Conservation (phyloP, 331 rosid genomes). For the Quercus tomentella region DNA sequence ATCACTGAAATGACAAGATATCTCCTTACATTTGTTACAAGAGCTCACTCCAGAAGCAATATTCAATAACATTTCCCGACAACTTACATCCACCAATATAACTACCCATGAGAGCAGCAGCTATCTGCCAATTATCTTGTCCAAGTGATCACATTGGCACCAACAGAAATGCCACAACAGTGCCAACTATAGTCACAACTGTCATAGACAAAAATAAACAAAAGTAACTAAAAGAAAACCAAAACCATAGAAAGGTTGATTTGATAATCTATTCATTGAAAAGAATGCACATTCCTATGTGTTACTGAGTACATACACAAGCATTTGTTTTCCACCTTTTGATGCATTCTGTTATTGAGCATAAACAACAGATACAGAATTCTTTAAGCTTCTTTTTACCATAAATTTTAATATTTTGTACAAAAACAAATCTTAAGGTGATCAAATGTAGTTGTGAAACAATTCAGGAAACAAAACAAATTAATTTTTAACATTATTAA, state of each 20-base stretch:
- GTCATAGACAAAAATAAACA: conserved; percentile 21
- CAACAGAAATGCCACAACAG: conserved; percentile 63
- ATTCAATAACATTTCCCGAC: not conserved
- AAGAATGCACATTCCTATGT: not conserved
- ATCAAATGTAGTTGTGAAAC: not conserved
- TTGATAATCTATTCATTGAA: not conserved
- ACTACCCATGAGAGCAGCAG: conserved; percentile 82
- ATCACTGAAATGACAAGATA: not conserved
- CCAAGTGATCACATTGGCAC: conserved; percentile 83
- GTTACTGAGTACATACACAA: not conserved
- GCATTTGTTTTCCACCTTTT: not conserved
- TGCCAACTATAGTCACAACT: conserved; percentile 62
- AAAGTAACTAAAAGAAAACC: not conserved
- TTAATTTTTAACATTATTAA: not conserved
- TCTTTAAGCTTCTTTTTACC: not conserved
- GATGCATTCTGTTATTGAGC: not conserved
- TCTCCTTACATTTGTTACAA: not conserved
- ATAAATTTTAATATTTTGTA: not conserved
- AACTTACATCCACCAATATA: conserved; percentile 88
- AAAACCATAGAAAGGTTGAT: not conserved
- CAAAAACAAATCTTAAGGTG: not conserved
- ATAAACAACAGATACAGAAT: not conserved
- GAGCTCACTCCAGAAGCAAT: conserved; percentile 3
- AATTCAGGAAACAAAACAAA: not conserved
- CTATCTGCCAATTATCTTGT: conserved; percentile 73